Evolutionary conservation across 768 basidiomycete genomes (phyloP), one percentile per base, ranked within the genome.

Genomic region (Boletus patriciae): DNA sequence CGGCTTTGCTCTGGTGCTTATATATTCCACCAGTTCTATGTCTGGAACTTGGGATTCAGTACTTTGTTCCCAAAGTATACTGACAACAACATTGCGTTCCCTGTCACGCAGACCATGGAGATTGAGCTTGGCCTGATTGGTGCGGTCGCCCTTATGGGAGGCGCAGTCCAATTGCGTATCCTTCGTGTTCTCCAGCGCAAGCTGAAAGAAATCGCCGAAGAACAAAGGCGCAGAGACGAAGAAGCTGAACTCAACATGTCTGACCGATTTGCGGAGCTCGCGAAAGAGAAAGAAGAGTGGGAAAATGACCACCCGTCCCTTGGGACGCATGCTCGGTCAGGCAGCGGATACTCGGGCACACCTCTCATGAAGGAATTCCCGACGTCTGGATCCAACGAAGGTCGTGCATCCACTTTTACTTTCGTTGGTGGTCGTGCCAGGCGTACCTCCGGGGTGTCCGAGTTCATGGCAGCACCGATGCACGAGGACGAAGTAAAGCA

Each of bases 1-100:
- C 27, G 4, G 7, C 38, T 31, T 48, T 15, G 25, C 15, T n/a
- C 8, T 52, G 27, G 59, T 60, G 27, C 58, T 65, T 48, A 63
- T 58, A 25, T 56, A 55, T 50, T 36, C 21, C 50, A 29, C 50
- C 58, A 96, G 92, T 97, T 97, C 75, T 98, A 97, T 74, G 78
- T 97, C 49, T 97, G 90, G 86, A 98, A 97, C 70, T 77, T 98
- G 50, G 96, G 96, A 40, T 97, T 94, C 75, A 79, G 76, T 3
- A 65, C 76, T 6, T 74, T 98, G 29, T 98, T 94, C 72, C 85
- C 90, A 11, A 90, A 89, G 64, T 94, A 86, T 62, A 74, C 79
- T 21, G 73, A 76, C 50, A 80, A 85, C 64, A 77, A 81, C 57
- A 90, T 90, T 55, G 74, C 81, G 49, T 95, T 90, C 67, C 92